Evolutionary conservation across 306 rosid species (phyloP).

Genomic region (Citrullus amarus): DNA sequence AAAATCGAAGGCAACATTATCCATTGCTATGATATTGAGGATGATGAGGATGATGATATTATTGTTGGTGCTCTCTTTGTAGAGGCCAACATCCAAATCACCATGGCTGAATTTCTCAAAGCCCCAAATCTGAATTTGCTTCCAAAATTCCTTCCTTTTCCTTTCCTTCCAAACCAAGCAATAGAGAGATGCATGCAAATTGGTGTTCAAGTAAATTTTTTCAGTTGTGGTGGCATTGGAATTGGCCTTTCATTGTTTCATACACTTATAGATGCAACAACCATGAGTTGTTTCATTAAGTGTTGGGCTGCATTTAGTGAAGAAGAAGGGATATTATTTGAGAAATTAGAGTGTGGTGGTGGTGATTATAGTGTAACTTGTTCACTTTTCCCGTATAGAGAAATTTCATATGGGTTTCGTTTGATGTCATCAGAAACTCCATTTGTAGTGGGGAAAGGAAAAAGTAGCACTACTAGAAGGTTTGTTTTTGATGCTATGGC

Average conservation of each 20-base stretch:
- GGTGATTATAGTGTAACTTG: background rate
- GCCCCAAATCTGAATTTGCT: background rate
- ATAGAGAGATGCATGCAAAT: background rate
- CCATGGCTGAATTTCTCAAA: constrained; percentile 1
- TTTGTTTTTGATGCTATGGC: constrained; percentile 4
- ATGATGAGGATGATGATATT: background rate
- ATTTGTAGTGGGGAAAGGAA: background rate
- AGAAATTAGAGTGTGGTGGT: background rate
- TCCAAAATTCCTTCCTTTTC: constrained; percentile 4
- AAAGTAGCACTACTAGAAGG: background rate
- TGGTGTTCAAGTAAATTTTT: background rate
- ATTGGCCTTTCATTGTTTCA: background rate
- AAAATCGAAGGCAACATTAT: background rate
- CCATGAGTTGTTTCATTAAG: background rate
- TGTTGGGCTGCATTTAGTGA: background rate
- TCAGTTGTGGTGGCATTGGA: background rate
- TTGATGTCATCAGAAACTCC: background rate
- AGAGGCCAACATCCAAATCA: constrained; percentile 4
- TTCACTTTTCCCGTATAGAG: constrained; percentile 1
- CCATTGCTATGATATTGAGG: background rate
- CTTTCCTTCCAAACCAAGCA: background rate
- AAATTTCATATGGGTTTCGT: background rate
- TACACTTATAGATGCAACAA: background rate
- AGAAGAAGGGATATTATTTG: background rate
- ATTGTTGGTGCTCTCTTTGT: background rate